phyloP scores from a whole-genome alignment of 495 filamentous ascomycete species.

The Aspergillus saccharolyticus region DNA sequence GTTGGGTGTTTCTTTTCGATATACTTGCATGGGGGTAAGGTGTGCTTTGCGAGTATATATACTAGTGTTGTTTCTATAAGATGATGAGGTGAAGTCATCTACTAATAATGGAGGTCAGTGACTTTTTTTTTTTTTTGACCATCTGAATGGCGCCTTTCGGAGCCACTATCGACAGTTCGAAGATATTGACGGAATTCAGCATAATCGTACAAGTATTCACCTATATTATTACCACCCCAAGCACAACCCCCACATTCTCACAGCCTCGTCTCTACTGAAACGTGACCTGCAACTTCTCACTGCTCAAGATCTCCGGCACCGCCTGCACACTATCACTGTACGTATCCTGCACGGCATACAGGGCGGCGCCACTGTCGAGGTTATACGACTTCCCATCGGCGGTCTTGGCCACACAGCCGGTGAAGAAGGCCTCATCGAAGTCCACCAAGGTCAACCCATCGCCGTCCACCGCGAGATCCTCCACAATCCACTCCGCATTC shows the following conservation, averaged over 20 bases:
- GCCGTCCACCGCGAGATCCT: conserved; percentile 42
- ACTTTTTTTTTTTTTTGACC: no score
- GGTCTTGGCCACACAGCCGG: conserved; percentile 11
- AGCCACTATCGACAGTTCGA: no score
- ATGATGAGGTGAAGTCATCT: no score
- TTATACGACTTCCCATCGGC: neutral
- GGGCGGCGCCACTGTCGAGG: neutral
- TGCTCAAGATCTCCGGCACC: conserved; percentile 1
- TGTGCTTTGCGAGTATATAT: no score
- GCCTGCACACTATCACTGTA: conserved; percentile 2
- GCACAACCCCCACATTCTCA: neutral
- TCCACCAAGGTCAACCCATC: conserved; percentile 42
- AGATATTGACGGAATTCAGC: no score
- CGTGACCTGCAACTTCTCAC: conserved; percentile 6
- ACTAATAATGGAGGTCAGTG: no score
- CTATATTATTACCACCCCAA: no score
- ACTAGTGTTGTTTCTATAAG: no score
- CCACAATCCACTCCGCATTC: conserved; percentile 56
- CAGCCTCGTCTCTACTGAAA: neutral
- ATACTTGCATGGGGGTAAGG: neutral
- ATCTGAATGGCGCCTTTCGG: no score
- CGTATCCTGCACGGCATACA: conserved; percentile 8
- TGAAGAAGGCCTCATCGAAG: conserved; percentile 44
- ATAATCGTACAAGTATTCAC: no score
- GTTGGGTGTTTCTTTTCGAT: neutral